phyloP scores from a whole-genome alignment of 2,329 filamentous ascomycete species.

The Diaporthe australafricana region DNA sequence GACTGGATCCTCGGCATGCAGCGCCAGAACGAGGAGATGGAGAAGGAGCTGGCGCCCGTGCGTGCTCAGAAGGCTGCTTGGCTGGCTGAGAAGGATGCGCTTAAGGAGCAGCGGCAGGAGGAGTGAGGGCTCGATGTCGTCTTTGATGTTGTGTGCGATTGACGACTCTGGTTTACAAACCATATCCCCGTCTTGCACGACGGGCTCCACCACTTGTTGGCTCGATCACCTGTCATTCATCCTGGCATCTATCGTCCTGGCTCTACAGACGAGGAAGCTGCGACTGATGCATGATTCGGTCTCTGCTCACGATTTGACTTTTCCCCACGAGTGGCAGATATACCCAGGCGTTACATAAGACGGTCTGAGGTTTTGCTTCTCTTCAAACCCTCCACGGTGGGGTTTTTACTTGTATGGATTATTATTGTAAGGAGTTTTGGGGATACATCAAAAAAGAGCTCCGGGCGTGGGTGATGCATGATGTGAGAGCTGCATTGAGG shows the following conservation, averaged over 20 bases:
- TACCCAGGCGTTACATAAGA: constrained; percentile 19
- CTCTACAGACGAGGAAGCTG: neutral
- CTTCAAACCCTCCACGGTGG: neutral
- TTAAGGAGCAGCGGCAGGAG: constrained; percentile 9
- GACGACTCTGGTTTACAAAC: too few species aligned
- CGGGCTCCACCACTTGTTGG: too few species aligned
- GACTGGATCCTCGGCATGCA: constrained; percentile 35
- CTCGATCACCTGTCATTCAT: neutral
- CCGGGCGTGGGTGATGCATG: neutral
- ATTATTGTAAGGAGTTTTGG: constrained; percentile 18
- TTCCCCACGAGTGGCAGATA: neutral
- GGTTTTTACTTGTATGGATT: neutral
- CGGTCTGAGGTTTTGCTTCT: constrained; percentile 2
- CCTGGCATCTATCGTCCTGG: neutral
- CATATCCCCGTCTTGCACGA: neutral
- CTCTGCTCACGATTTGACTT: constrained; percentile 1
- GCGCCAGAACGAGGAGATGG: constrained; percentile 34
- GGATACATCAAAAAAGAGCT: neutral
- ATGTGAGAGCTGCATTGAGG: neutral
- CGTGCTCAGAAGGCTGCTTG: constrained; percentile 35
- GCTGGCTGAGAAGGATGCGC: constrained; percentile 31
- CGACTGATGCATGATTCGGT: neutral
- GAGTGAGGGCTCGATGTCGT: neutral
- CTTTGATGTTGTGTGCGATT: neutral
- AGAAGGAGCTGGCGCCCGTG: constrained; percentile 31